Conservation (phyloP, 2,329 filamentous ascomycete species). For the Colletotrichum plurivorum region DNA sequence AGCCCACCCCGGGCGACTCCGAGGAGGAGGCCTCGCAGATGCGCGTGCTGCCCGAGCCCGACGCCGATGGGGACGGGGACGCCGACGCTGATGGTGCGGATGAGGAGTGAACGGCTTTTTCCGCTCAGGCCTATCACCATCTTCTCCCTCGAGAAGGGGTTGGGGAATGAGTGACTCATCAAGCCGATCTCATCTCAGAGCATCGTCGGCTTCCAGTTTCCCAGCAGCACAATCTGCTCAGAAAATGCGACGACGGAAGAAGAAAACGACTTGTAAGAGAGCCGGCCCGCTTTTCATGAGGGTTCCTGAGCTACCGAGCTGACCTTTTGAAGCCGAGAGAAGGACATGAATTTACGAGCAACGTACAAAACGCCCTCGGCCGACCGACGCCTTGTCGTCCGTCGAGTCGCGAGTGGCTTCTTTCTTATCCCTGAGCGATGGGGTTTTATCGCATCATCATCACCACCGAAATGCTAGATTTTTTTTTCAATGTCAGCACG, state of each 20-base stretch:
- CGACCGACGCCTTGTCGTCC: neutral
- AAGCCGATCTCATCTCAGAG: neutral
- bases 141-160: too few species aligned
- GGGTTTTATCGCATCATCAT: neutral
- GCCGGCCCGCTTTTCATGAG: neutral
- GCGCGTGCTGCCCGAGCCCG: slow-evolving; percentile 30
- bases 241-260: neutral
- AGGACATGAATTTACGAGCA: slow-evolving; percentile 15
- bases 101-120: neutral
- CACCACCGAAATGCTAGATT: too few species aligned
- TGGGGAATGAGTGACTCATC: neutral
- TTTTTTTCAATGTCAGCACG: neutral
- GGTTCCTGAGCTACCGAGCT: neutral
- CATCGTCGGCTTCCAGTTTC: neutral
- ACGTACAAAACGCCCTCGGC: neutral
- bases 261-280: slow-evolving; percentile 25
- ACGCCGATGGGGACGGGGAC: slow-evolving; percentile 17
- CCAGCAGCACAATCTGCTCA: neutral
- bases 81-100: neutral
- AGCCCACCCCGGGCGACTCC: slow-evolving; percentile 37
- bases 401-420: neutral
- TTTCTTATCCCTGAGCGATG: neutral
- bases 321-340: neutral
- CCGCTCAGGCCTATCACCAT: neutral
- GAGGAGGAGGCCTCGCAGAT: slow-evolving; percentile 37